Base-by-base conservation (phyloP, 2,329 filamentous ascomycete species). In the Didymosphaeria variabile region DNA sequence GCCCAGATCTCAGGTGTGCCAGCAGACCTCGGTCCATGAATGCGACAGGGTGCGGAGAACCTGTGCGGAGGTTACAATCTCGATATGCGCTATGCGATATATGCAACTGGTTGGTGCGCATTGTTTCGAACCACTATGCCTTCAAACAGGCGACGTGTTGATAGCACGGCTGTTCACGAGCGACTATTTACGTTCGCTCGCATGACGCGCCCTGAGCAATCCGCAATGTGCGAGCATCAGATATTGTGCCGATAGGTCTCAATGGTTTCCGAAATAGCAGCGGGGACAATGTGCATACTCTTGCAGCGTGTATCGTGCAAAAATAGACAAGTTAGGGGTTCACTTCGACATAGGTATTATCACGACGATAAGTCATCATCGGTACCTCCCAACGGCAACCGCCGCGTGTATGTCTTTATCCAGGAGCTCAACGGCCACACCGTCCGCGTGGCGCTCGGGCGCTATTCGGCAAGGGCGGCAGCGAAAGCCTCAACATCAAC, bases 401-500 rank as follows among this genome's bases (percentile, higher is more conserved):
- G 23, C 34, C 32, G 36, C 19, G 34, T 26, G 15, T 40, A 53
- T 38, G 26, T 53, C 13, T 53, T 53, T 40, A 53, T 53, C 50
- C 34, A 53, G 13, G 21, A 42, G 9, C 51, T 44, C 38, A 31
- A 53, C 36, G 51, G 51, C 1, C 21, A 32, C 15, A 32, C 15
- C 29, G 34, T 44, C 51, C 36, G 21, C 36, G 51, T 36, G 36
- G 51, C 50, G 36, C 36, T 42, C 36, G 50, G 50, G 36, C 50
- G 13, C 50, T 53, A 53, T 31, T 42, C 50, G 36, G 50, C 50
- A 42, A 29, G 3, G 36, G 34, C 50, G 50, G 50, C 50, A 42
- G 15, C 17, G 21, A 40, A 19, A 40, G 50, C 36, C 34, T 52
- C 23, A 21, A n/a, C 23, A 53, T 42, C 50, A 29, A n/a, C 23